Conservation (phyloP, 805 yeast species). For the Citeromyces matritensis region DNA sequence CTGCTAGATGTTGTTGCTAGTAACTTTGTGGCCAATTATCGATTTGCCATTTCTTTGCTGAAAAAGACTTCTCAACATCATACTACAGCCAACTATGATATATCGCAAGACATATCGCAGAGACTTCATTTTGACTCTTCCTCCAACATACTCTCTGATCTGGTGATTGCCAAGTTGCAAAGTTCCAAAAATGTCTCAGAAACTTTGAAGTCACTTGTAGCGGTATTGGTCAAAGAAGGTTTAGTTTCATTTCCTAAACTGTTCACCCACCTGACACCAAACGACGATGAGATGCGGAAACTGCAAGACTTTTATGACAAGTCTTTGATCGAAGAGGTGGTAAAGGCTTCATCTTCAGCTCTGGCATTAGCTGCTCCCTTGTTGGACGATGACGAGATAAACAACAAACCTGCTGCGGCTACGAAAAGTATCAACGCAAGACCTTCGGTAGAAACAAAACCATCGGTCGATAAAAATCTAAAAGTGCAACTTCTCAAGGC, state of each 20-base stretch:
- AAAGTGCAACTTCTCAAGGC: slow-evolving; percentile 34
- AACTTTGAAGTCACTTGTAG: slow-evolving; percentile 14
- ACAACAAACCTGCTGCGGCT: slow-evolving; percentile 5
- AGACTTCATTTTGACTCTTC: too few species aligned
- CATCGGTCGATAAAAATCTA: slow-evolving; percentile 7
- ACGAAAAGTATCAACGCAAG: background rate
- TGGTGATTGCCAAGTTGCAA: background rate
- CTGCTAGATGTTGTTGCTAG: slow-evolving; percentile 34
- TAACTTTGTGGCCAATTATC: slow-evolving; percentile 21
- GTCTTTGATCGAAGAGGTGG: slow-evolving; percentile 36
- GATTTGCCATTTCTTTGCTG: slow-evolving; percentile 33
- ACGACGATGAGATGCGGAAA: slow-evolving; percentile 17
- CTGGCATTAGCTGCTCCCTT: slow-evolving; percentile 82
- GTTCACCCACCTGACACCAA: slow-evolving; percentile 41
- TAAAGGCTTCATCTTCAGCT: slow-evolving; percentile 57
- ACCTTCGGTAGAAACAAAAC: background rate
- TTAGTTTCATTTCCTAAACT: slow-evolving; percentile 49
- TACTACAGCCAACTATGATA: too few species aligned
- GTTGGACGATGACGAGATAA: slow-evolving; percentile 46
- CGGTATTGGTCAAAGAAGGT: slow-evolving; percentile 48
- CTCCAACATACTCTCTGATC: too few species aligned
- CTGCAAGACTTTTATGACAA: slow-evolving; percentile 29
- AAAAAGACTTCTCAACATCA: slow-evolving; percentile 20
- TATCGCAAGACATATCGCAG: too few species aligned
- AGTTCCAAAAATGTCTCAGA: background rate